Evolutionary conservation across 768 basidiomycete genomes (phyloP).

Genomic region (Boletus rex-veris): DNA sequence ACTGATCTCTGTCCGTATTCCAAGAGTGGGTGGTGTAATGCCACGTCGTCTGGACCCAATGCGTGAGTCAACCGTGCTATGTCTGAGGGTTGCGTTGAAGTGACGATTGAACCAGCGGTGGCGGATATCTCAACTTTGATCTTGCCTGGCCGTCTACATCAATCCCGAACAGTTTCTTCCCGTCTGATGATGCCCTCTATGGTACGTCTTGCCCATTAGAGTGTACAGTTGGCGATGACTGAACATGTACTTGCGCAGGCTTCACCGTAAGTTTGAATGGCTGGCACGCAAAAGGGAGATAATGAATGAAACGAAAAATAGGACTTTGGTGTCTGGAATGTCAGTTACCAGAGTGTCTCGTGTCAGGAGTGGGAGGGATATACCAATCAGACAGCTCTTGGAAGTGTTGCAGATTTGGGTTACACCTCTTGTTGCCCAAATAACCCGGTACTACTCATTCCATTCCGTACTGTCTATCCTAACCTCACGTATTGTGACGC

Average conservation of each 20-base stretch:
- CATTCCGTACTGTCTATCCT: neutral
- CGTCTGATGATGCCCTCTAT: slow-evolving; percentile 63
- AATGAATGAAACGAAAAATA: slow-evolving; percentile 21
- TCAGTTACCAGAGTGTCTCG: slow-evolving; percentile 62
- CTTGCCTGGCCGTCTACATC: slow-evolving; percentile 72
- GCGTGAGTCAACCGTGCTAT: slow-evolving; percentile 41
- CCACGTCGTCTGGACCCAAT: slow-evolving; percentile 57
- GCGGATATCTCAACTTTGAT: slow-evolving; percentile 75
- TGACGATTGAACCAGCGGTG: slow-evolving; percentile 45
- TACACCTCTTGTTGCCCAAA: slow-evolving; percentile 69
- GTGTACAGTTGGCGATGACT: slow-evolving; percentile 17
- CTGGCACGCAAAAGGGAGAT: neutral
- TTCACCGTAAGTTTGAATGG: slow-evolving; percentile 34
- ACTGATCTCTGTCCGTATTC: slow-evolving; percentile 77
- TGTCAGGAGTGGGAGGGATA: slow-evolving; percentile 69
- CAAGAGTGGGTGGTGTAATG: slow-evolving; percentile 66
- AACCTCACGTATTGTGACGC: neutral
- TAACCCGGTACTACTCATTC: slow-evolving; percentile 48
- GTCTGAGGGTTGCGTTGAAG: neutral
- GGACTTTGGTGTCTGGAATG: slow-evolving; percentile 89
- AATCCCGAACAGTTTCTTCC: slow-evolving; percentile 72
- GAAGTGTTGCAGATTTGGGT: slow-evolving; percentile 58
- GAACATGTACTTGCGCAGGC: slow-evolving; percentile 33
- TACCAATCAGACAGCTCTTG: slow-evolving; percentile 56
- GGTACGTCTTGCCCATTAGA: slow-evolving; percentile 36